Evolutionary conservation across 2,329 filamentous ascomycete species (phyloP), one percentile per base, ranked within the genome.

Genomic region (Fusarium mangiferae): DNA sequence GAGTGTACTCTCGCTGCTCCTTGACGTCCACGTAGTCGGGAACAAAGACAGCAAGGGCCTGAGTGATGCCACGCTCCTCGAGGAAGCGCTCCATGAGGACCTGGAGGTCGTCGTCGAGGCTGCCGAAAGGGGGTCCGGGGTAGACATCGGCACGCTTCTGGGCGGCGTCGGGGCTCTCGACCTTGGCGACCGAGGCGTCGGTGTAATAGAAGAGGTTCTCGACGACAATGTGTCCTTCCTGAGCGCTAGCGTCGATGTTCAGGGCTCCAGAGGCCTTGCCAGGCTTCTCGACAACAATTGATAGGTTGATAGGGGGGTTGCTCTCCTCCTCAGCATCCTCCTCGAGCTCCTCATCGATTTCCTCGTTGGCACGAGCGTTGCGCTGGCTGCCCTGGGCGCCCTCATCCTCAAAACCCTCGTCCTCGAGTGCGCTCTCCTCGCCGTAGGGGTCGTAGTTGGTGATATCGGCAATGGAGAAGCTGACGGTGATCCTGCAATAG

Each of bases 21-120:
- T 99, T 99, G 85, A 93, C 90, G 82, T 98, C 95, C 80, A 98
- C 95, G 86, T 98, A 99, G 83, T 98, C 95, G 42, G 95, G 94
- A 49, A 97, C 92, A 84, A 98, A 98, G 76, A 95, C 86, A 61
- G 95, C 96, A 78, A 99, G 89, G 67, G 92, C 90, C 78, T 93
- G 91, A 80, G 96, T 94, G 84, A 99, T 90, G 74, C 96, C 96
- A 78, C 96, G 91, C 89, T 98, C 96, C 84, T 98, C 95, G 73
- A 99, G 90, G 86, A 96, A 99, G 78, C 93, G 91, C 89, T 98
- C 96, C 82, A 98, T 88, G 78, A 98, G 89, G 61, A 94, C 89
- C 87, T 98, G 96, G 49, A 99, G 90, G 82, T 98, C 96, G 86
- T 98, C 95, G 81, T 99, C 96, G 67, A 99, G 91, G 87, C 94